Evolutionary conservation across 2,329 filamentous ascomycete genomes (phyloP), one percentile per base, ranked within the genome.

Genomic region (Colletotrichum sidae): DNA sequence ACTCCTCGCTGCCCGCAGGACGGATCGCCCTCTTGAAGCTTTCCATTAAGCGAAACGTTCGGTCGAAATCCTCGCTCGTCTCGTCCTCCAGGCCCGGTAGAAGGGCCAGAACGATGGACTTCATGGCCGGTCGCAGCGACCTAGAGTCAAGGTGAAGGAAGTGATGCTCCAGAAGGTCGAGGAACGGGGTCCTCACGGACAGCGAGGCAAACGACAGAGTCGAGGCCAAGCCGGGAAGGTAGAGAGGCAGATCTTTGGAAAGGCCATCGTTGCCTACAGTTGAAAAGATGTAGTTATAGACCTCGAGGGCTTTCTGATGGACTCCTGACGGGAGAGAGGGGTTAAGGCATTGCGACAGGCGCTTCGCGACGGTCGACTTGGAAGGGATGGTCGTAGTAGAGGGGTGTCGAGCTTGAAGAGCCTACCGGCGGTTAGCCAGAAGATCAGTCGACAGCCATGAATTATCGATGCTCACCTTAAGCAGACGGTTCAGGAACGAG

Each of bases 21-120:
- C 89, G 84, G 71, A 94, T 86, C 52, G 87, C 85, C 64, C 85
- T 79, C 72, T 94, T 93, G 75, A 98, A 89, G 61, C 86, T 89
- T 71, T 96, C 91, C 51, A 98, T 76, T 9, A 97, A 87, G 63
- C 86, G 87, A 60, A 97, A 77, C 2, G 94, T 96, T 58, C 92
- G 87, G 68, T 98, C 95, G 76, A 98, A 99, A 75, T 99, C 96
- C 75, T 99, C 96, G 69, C 94, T 96, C 8, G 93, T 96, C 76
- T 98, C 96, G 70, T 99, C 96, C 77, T 99, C 96, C 3, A 99
- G 80, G 0, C 94, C 96, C 0, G 96, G 96, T 3, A 99, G 82
- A 37, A 99, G 82, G n/a, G 93, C 91, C 17, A 99, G 81, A 66
- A 98, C 90, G 12, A 98, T 88, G 8, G 94, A 92, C 77, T 97